Conservation (phyloP, 306 rosid species). For the Cicer cuneatum region DNA sequence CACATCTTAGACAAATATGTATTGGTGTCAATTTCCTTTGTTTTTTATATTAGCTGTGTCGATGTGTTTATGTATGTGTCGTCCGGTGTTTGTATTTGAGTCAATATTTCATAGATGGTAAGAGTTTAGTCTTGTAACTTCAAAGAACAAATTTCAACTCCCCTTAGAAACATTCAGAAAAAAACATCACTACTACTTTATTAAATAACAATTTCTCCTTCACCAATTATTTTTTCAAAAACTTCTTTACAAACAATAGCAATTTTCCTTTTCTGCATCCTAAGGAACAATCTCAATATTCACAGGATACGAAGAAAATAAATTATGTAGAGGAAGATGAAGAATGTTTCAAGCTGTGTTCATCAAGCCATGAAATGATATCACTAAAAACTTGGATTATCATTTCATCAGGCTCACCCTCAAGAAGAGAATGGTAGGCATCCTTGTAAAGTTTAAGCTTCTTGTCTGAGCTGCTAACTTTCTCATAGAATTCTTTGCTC, state of each 20-base stretch:
- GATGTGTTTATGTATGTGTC: no score
- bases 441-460: constrained; percentile 74
- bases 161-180: no score
- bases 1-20: no score
- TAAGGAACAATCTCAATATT: constrained; percentile 31
- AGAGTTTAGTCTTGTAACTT: no score
- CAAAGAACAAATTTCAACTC: no score
- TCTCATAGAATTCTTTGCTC: constrained; percentile 78
- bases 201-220: no score
- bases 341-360: constrained; percentile 47
- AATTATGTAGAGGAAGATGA: constrained; percentile 18
- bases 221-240: background rate
- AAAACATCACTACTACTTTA: no score
- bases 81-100: no score
- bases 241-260: constrained; percentile 20
- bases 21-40: no score
- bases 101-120: no score
- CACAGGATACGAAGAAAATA: background rate
- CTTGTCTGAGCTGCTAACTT: constrained; percentile 83
- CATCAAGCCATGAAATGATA: constrained; percentile 81
- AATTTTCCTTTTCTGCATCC: background rate
- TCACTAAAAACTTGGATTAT: constrained; percentile 65
- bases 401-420: constrained; percentile 92
- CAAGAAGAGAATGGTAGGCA: constrained; percentile 86
- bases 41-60: no score